Conservation (phyloP, 2,329 filamentous ascomycete genomes). For the Sphaerulina populicola region DNA sequence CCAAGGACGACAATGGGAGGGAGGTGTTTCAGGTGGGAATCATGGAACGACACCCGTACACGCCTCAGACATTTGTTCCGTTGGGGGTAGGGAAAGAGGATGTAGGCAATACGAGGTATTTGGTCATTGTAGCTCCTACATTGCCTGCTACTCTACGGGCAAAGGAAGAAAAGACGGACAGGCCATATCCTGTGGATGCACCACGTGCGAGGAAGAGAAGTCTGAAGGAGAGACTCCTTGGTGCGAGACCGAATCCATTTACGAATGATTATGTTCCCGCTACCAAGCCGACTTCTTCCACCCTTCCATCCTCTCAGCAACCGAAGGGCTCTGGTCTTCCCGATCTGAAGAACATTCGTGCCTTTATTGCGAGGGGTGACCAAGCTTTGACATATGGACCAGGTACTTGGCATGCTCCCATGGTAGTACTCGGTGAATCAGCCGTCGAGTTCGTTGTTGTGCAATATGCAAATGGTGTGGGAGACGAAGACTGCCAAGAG, state of each 20-base stretch:
- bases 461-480: slow-evolving; percentile 79
- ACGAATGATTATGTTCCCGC: slow-evolving; percentile 42
- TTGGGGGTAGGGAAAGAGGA: slow-evolving; percentile 50
- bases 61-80: slow-evolving; percentile 86
- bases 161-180: background rate
- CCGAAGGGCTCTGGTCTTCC: slow-evolving; percentile 53
- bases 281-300: slow-evolving; percentile 20
- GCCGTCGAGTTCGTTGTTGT: slow-evolving; percentile 79
- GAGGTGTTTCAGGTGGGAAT: slow-evolving; percentile 57
- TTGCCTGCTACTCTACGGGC: slow-evolving; percentile 39
- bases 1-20: slow-evolving; percentile 22
- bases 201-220: slow-evolving; percentile 24
- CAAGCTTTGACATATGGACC: slow-evolving; percentile 88
- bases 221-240: slow-evolving; percentile 37
- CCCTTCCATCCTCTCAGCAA: background rate
- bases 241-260: slow-evolving; percentile 39
- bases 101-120: slow-evolving; percentile 48
- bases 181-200: slow-evolving; percentile 37
- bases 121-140: slow-evolving; percentile 83
- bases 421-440: slow-evolving; percentile 69
- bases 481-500: slow-evolving; percentile 80
- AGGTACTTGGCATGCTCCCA: slow-evolving; percentile 93
- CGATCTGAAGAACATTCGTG: slow-evolving; percentile 60
- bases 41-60: slow-evolving; percentile 87
- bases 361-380: slow-evolving; percentile 67